Conservation (phyloP, 2,329 filamentous ascomycete genomes). For the Myriangium duriaei region DNA sequence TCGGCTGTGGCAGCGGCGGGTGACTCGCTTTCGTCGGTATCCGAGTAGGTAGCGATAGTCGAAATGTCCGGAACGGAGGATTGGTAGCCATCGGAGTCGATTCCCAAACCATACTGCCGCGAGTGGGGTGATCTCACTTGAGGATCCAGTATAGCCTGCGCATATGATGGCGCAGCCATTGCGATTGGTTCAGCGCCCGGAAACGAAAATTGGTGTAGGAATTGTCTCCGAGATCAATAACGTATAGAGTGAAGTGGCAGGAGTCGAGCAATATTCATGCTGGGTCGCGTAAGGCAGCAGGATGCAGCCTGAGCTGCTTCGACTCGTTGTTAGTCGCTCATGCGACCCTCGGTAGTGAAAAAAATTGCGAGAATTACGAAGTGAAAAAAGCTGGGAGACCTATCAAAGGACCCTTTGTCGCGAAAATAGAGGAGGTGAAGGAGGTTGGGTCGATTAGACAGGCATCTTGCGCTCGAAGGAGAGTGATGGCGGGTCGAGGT, state of each 20-base stretch:
- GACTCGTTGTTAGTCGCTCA: neutral
- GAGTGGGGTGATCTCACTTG: neutral
- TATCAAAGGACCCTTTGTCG: no score
- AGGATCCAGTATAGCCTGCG: constrained; percentile 2
- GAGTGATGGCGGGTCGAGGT: no score
- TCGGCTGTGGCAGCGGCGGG: neutral
- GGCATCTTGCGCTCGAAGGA: no score
- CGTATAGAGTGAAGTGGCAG: constrained; percentile 2
- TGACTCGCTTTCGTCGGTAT: constrained; percentile 7
- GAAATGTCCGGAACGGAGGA: constrained; percentile 9
- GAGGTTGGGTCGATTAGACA: no score
- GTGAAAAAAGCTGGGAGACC: no score
- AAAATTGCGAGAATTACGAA: no score
- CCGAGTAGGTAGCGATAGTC: constrained; percentile 5
- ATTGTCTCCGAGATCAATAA: neutral
- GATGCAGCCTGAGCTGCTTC: neutral
- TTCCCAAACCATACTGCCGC: neutral
- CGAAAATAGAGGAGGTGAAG: no score
- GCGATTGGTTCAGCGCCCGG: neutral
- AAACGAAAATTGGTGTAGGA: neutral
- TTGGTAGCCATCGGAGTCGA: constrained; percentile 6
- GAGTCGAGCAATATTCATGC: constrained; percentile 6
- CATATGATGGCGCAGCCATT: constrained; percentile 8
- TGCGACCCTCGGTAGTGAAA: no score
- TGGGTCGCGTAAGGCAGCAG: constrained; percentile 1